phyloP scores from a whole-genome alignment of 768 basidiomycete genomes.

The Rubroboletus satanas region DNA sequence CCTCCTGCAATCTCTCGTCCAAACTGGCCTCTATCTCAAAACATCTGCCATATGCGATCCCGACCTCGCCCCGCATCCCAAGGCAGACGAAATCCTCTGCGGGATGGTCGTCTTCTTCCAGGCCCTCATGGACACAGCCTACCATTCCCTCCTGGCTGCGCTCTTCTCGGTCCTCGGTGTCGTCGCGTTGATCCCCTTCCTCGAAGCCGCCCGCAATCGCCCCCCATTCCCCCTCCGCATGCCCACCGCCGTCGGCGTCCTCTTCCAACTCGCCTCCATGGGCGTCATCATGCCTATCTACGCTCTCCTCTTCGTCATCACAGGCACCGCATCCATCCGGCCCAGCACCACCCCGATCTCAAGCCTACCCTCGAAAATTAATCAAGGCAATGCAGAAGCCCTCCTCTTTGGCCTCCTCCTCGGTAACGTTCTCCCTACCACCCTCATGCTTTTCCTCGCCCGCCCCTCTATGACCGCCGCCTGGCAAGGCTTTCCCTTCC shows the following conservation, averaged over 20 bases:
- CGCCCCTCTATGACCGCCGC: conserved; percentile 41
- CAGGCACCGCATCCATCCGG: conserved; percentile 27
- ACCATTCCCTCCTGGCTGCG: conserved; percentile 17
- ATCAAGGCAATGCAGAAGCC: conserved; percentile 48
- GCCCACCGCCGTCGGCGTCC: conserved; percentile 40
- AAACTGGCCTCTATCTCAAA: conserved; percentile 9
- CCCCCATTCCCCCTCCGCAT: conserved; percentile 36
- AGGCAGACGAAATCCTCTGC: conserved; percentile 41
- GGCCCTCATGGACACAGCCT: conserved; percentile 11
- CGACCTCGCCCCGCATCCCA: conserved; percentile 8
- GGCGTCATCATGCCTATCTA: conserved; percentile 47
- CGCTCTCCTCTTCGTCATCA: conserved; percentile 43
- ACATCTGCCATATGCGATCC: conserved; percentile 35
- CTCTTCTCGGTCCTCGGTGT: conserved; percentile 9
- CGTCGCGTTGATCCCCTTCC: conserved; percentile 35
- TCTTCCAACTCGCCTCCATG: conserved; percentile 41
- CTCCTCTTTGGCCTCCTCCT: conserved; percentile 46
- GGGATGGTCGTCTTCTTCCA: conserved; percentile 48
- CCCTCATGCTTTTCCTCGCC: conserved; percentile 40
- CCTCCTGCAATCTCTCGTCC: conserved; percentile 10
- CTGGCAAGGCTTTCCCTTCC: conserved; percentile 54
- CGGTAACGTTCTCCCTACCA: conserved; percentile 46
- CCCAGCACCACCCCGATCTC: neutral
- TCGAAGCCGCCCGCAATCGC: conserved; percentile 43
- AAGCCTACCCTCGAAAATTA: conserved; percentile 27